Conservation (phyloP, 1,139 yeast genomes). For the Nakaseomyces nivariensis region DNA sequence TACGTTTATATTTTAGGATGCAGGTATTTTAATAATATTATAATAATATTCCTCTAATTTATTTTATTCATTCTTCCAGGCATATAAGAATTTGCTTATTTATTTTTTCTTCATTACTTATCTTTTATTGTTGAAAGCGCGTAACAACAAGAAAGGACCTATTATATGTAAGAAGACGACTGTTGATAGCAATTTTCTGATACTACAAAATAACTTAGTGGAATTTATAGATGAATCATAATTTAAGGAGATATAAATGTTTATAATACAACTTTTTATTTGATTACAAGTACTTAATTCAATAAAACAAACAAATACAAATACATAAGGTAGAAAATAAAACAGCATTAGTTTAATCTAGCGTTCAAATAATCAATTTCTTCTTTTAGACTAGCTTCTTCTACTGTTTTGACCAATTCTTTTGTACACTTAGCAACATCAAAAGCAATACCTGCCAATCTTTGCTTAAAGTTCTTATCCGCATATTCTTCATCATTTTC, state of each 20-base stretch:
- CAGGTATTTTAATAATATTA: not conserved
- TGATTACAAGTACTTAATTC: not conserved
- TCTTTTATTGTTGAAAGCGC: no score
- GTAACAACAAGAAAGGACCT: no score
- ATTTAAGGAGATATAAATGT: not conserved
- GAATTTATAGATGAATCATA: no score
- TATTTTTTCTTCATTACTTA: not conserved
- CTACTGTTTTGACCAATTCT: conserved; percentile 89
- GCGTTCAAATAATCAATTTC: conserved; percentile 45
- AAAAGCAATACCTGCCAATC: conserved; percentile 88
- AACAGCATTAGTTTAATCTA: conserved; percentile 5
- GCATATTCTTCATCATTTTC: conserved; percentile 58
- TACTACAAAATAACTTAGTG: no score
- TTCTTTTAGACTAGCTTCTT: conserved; percentile 81
- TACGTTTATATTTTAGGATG: not conserved
- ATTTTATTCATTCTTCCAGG: not conserved
- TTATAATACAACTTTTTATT: not conserved
- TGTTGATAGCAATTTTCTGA: no score
- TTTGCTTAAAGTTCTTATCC: conserved; percentile 74
- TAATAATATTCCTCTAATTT: not conserved
- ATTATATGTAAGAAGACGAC: no score
- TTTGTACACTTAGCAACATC: conserved; percentile 93
- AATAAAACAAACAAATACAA: not conserved
- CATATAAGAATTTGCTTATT: no score
- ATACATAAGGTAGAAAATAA: not conserved